These are phyloP conservation scores for Silene noctiflora DNA, from an alignment of 179 eudicot species.

Conservation along the genomic window DNA sequence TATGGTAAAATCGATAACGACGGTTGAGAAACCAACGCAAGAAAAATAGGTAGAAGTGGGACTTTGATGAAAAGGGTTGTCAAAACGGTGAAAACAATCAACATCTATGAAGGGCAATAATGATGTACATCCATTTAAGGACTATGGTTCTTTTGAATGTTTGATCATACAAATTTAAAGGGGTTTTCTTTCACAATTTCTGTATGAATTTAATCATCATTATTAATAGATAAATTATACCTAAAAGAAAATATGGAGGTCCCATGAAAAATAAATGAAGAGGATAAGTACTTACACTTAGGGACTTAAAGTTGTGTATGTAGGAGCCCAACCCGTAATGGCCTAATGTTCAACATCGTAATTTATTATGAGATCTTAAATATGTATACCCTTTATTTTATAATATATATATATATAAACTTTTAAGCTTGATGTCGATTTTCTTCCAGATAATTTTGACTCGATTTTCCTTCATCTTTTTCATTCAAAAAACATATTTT, in stretches of 20 bases:
- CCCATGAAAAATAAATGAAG: not conserved
- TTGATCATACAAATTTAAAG: slow-evolving; percentile 16
- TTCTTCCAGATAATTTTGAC: no score
- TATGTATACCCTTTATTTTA: no score
- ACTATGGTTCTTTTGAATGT: slow-evolving; percentile 22
- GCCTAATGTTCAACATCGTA: no score
- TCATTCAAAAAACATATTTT: no score
- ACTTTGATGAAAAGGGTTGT: slow-evolving; percentile 21
- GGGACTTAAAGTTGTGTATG: no score
- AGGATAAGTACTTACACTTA: slow-evolving; percentile 15
- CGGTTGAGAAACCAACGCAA: not conserved
- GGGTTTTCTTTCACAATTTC: no score
- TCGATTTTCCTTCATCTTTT: no score
- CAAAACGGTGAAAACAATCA: slow-evolving; percentile 50
- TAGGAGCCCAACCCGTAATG: no score
- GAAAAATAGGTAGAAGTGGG: slow-evolving; percentile 14
- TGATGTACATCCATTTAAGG: slow-evolving; percentile 46
- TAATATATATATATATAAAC: no score
- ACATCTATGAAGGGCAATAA: slow-evolving; percentile 39
- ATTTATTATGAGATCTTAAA: no score
- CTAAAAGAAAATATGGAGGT: not conserved
- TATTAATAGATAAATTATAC: no score
- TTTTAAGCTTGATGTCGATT: no score
- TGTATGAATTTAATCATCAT: not conserved
- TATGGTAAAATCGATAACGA: not conserved